Conservation (phyloP, 805 yeast genomes). For the Cyberlindnera mrakii region DNA sequence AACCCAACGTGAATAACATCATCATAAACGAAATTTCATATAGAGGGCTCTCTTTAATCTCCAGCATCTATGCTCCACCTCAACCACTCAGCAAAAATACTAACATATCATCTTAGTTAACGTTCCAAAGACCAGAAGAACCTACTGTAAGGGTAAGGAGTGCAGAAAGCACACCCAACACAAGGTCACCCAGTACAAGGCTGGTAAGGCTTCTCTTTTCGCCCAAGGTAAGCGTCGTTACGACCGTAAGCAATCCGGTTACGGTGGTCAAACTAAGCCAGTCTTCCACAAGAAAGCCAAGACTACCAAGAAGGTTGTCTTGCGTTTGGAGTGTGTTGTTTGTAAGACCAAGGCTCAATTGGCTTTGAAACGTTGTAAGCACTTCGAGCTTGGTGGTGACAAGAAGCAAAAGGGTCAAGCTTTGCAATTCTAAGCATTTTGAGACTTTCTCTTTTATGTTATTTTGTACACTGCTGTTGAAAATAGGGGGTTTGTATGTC, state of each 20-base stretch:
- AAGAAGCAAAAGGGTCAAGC: conserved; percentile 99
- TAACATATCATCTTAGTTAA: conserved; percentile 56
- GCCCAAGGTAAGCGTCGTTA: conserved; percentile 99
- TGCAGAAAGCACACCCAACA: conserved; percentile 99
- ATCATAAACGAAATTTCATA: background rate
- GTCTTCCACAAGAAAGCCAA: conserved; percentile 99
- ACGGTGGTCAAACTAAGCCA: conserved; percentile 99
- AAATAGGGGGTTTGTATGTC: conserved; percentile 19
- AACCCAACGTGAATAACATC: too few species aligned
- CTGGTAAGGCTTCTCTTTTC: conserved; percentile 98
- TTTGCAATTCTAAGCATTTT: conserved; percentile 82
- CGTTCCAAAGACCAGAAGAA: conserved; percentile 99
- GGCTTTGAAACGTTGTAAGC: conserved; percentile 99
- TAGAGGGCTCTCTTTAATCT: background rate
- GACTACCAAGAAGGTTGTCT: conserved; percentile 99
- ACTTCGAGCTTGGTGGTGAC: conserved; percentile 99
- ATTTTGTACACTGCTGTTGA: conserved; percentile 15
- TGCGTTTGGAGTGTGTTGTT: conserved; percentile 96
- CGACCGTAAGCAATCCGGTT: conserved; percentile 99
- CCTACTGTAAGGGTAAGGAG: conserved; percentile 99
- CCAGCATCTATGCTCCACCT: background rate
- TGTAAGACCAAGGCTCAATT: conserved; percentile 99
- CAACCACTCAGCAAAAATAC: conserved; percentile 8
- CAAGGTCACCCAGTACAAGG: conserved; percentile 99
- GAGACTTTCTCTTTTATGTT: conserved; percentile 4